Evolutionary conservation across 768 basidiomycete genomes (phyloP).

Genomic region (Lactarius psammicola): DNA sequence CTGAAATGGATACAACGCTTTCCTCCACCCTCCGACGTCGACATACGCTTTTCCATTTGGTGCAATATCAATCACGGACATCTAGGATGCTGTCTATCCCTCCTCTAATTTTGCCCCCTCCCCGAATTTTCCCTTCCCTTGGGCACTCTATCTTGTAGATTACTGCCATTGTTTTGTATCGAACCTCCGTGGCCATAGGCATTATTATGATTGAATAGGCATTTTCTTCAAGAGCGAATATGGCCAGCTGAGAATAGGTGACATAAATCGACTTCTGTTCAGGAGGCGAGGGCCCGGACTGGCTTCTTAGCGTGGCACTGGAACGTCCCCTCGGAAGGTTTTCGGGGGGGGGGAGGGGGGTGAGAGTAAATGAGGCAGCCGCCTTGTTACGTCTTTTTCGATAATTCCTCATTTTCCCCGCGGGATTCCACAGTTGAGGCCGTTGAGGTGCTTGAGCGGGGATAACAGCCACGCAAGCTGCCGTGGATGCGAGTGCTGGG

Average conservation of each 20-base stretch:
- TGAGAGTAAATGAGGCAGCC: neutral
- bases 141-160: conserved; percentile 26
- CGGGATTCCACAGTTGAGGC: neutral
- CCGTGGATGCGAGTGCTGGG: neutral
- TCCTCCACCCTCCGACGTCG: conserved; percentile 12
- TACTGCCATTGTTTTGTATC: conserved; percentile 25
- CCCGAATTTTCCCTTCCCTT: conserved; percentile 9
- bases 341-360: too few relatives aligned
- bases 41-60: conserved; percentile 33
- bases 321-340: neutral
- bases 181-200: conserved; percentile 12
- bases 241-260: neutral
- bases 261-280: neutral
- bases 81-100: conserved; percentile 26
- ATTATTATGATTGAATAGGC: neutral
- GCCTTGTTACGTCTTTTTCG: neutral
- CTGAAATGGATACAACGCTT: conserved; percentile 3
- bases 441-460: conserved; percentile 1
- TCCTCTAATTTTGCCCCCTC: conserved; percentile 13
- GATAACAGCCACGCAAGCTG: neutral
- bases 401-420: conserved; percentile 7
- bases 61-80: conserved; percentile 29
- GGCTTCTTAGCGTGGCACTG: neutral
- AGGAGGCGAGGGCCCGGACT: neutral
- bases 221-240: neutral